Base-by-base conservation (phyloP, 768 basidiomycete species). In the Tylopilus subfusipes region DNA sequence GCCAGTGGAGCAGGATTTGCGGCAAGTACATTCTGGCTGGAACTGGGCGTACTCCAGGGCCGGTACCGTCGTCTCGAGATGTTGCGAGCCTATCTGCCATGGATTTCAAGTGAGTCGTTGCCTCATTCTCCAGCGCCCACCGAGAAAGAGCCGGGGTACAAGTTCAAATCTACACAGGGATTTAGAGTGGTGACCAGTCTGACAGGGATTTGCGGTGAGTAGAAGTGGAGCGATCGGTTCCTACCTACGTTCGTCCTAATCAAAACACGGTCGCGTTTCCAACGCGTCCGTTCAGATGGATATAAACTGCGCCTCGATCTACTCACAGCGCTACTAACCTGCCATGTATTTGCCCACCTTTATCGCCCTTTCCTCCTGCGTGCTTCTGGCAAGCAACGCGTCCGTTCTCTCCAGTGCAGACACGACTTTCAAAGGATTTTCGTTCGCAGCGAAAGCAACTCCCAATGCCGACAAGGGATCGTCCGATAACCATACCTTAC, bases 351-450 rank as follows among this genome's bases (percentile, higher is more conserved):
- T 48, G 2, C 18, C 40, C 25, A 24, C 45, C 19, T 42, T 59
- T 21, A 7, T 69, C 18, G 43, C 21, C 18, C 18, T 63, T 16
- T 47, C 21, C 25, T 61, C 54, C 22, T 46, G 61, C 53, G 55
- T 59, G 68, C 69, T 69, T 71, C 68, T 69, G 69, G 68, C 60
- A 67, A 71, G 69, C 67, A 53, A 55, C 56, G 65, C 65, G 18
- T 56, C 57, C 53, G 30, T 49, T 50, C 65, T 61, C 42, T 59
- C 50, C 16, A 36, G 5, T 25, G 14, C 46, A n/a, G 48, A 43
- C n/a, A 22, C 52, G 27, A 34, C 55, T 16, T 47, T 65, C 22
- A 55, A 16, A 30, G 56, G 60, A 16, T 48, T 68, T n/a, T 57
- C 68, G 2, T 68, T 68, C 50, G 44, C 50, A 8, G 68, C 60